These are phyloP conservation scores for Talaromyces sp. DNA, from an alignment of 2,329 filamentous ascomycete species.

Conservation along the genomic window DNA sequence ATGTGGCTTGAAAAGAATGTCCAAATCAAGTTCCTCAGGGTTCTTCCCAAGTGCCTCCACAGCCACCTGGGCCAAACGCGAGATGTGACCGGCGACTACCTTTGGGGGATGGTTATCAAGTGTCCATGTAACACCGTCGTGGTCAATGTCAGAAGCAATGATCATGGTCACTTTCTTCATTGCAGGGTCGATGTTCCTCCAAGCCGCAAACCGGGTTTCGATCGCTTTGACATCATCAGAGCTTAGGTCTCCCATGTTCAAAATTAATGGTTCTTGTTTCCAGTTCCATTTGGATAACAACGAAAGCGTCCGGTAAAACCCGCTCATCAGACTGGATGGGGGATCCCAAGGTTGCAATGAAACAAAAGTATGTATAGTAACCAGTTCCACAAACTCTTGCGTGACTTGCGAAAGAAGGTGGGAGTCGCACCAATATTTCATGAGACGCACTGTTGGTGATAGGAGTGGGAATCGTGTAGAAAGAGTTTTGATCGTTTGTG, in stretches of 20 bases:
- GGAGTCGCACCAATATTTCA: slow-evolving; percentile 82
- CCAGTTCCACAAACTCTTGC: slow-evolving; percentile 77
- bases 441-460: slow-evolving; percentile 73
- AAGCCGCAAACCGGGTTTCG: slow-evolving; percentile 68
- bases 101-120: slow-evolving; percentile 64
- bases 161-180: slow-evolving; percentile 82
- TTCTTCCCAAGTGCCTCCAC: slow-evolving; percentile 54
- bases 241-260: slow-evolving; percentile 65
- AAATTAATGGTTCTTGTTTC: slow-evolving; percentile 72
- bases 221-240: slow-evolving; percentile 57
- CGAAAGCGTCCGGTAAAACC: slow-evolving; percentile 72
- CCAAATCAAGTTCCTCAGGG: background rate
- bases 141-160: slow-evolving; percentile 71
- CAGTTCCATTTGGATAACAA: slow-evolving; percentile 89
- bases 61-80: slow-evolving; percentile 71
- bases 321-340: slow-evolving; percentile 70
- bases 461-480: slow-evolving; percentile 75
- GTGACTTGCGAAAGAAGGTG: slow-evolving; percentile 72
- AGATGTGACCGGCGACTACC: slow-evolving; percentile 79
- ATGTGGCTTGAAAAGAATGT: slow-evolving; percentile 63
- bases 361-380: slow-evolving; percentile 72
- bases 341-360: slow-evolving; percentile 73
- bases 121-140: slow-evolving; percentile 74
- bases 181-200: slow-evolving; percentile 79
- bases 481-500: slow-evolving; percentile 71